Evolutionary conservation across 805 yeast species (phyloP).

Genomic region (Starmera caribaea): DNA sequence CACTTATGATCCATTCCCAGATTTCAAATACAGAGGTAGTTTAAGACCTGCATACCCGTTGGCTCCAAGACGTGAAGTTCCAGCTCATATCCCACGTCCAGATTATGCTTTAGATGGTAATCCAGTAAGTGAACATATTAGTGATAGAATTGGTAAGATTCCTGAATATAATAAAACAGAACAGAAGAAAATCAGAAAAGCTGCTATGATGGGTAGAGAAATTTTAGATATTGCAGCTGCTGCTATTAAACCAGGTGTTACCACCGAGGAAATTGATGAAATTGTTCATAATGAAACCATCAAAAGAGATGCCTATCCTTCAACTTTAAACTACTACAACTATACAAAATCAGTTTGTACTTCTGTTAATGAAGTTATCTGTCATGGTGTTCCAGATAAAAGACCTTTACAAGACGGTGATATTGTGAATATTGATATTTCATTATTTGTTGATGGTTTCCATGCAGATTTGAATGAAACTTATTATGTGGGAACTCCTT

Average conservation of each 20-base stretch:
- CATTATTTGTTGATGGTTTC: conserved; percentile 76
- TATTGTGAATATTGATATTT: conserved; percentile 83
- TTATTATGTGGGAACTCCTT: conserved; percentile 86
- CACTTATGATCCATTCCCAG: conserved; percentile 80
- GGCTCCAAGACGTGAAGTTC: conserved; percentile 59
- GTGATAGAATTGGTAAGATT: conserved; percentile 60
- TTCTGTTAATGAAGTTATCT: conserved; percentile 88
- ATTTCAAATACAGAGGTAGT: conserved; percentile 61
- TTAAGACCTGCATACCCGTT: conserved; percentile 78
- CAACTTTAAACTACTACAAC: conserved; percentile 89
- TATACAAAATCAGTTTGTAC: conserved; percentile 91
- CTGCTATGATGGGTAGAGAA: conserved; percentile 73
- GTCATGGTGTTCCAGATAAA: conserved; percentile 96
- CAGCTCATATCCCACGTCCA: conserved; percentile 62
- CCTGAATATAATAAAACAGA: conserved; percentile 57
- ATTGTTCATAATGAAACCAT: conserved; percentile 83
- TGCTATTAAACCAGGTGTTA: conserved; percentile 75
- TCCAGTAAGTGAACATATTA: conserved; percentile 69
- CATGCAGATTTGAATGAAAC: conserved; percentile 96
- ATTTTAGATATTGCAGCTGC: conserved; percentile 85
- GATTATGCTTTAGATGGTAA: conserved; percentile 79
- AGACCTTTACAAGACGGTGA: conserved; percentile 87
- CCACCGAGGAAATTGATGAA: conserved; percentile 86
- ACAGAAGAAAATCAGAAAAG: conserved; percentile 64
- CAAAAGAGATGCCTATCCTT: conserved; percentile 86